Base-by-base conservation (phyloP, 1,284 basidiomycete genomes). In the Peniophora sp. region DNA sequence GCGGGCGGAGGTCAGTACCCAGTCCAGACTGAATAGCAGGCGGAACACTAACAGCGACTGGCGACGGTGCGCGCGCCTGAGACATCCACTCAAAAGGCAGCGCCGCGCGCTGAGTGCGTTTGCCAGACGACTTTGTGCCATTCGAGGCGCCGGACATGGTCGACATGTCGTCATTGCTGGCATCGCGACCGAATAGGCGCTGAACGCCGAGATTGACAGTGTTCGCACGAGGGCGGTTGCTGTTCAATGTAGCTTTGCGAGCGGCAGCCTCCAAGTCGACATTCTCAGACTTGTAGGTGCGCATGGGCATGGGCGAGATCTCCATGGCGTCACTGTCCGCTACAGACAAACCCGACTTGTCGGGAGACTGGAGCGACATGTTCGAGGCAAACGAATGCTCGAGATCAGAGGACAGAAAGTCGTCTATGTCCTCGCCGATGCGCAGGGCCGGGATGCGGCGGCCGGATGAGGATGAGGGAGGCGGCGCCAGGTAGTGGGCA, bases 361-460 rank as follows among this genome's bases (percentile, higher is more conserved):
- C 59, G 35, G 87, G 84, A 23, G 86, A 88, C 60, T 85, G 75
- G 45, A 90, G 69, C 6, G 87, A 89, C 65, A 90, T 82, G 55
- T 76, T 86, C 24, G 86, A 88, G 12, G 85, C 85, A 62, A 90
- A 90, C 16, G 87, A 90, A 41, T 81, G 70, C 61, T 90, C 87
- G 44, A 89, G 74, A 59, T 88, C 83, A 12, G 81, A 84, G 24
- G 80, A 80, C 45, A 83, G 72, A 63, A 81, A 83, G 41, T 83
- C 78, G 54, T 87, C 81, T 50, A 79, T 63, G 50, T 85, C 79
- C 59, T 79, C 73, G 38, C 19, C 38, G 38, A 41, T 20, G 52
- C 64, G 66, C 45, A 65, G 61, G 43, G 63, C 67, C 47, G 63
- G 66, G 55, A 60, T 64, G 52, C 66, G 65, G 58, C 74, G 71